phyloP scores from a whole-genome alignment of 371 early-diverging fungal genomes.

The Apophysomyces ossiformis region DNA sequence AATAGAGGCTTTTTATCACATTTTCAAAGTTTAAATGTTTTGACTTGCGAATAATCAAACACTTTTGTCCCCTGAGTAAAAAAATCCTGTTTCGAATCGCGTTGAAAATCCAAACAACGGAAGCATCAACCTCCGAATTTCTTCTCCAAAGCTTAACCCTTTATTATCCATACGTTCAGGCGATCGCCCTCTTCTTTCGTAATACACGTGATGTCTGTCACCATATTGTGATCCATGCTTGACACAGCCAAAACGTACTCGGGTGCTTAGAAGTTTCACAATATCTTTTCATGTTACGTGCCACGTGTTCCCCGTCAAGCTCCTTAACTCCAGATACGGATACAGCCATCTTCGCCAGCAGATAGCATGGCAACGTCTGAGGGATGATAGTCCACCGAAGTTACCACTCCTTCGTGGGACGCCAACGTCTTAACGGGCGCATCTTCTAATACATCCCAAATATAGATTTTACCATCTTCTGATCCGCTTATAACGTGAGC shows the following conservation, averaged over 20 bases:
- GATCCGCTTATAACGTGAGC: constrained; percentile 85
- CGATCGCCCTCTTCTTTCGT: neutral
- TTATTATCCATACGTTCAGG: neutral
- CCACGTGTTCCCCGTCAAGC: constrained; percentile 3
- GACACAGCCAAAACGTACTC: neutral
- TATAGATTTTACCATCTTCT: constrained; percentile 85
- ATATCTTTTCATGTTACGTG: neutral
- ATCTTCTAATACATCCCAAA: constrained; percentile 86
- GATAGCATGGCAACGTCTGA: constrained; percentile 52
- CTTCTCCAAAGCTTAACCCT: neutral
- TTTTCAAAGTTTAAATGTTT: neutral
- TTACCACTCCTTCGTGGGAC: constrained; percentile 42
- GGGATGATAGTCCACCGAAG: constrained; percentile 50
- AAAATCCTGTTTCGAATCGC: neutral
- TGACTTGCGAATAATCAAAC: neutral
- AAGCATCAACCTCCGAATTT: neutral
- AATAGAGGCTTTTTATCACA: neutral
- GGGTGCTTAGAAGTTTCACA: neutral
- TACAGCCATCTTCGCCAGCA: constrained; percentile 60
- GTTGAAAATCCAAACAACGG: neutral
- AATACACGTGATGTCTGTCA: neutral
- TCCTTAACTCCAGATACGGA: constrained; percentile 54
- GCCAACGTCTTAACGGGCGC: constrained; percentile 22
- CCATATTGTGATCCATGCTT: neutral
- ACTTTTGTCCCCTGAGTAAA: neutral